Evolutionary conservation across 208 protist species (phyloP).

Genomic region (Acanthamoeba triangularis): DNA sequence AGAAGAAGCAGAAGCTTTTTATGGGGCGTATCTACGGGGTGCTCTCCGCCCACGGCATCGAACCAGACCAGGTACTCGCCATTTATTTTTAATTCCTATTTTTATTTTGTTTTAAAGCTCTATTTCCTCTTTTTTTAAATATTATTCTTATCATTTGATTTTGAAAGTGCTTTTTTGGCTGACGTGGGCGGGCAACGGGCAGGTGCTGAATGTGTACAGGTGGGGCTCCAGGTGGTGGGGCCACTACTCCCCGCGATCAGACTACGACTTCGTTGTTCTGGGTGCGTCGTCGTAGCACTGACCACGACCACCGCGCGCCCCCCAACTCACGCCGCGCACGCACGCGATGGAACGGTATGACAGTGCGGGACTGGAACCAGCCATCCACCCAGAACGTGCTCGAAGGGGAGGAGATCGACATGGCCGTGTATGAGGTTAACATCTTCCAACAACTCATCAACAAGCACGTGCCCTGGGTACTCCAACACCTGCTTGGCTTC

Average conservation of each 20-base stretch:
- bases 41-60: neutral
- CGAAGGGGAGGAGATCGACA: constrained; percentile 10
- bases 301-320: too few species aligned
- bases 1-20: neutral
- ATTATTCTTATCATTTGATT: neutral
- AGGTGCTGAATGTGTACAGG: constrained; percentile 66
- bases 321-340: neutral
- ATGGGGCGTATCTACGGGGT: constrained; percentile 17
- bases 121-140: neutral
- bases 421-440: constrained; percentile 66
- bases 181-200: neutral
- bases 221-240: constrained; percentile 73
- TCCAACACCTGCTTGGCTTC: neutral
- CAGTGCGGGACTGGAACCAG: constrained; percentile 66
- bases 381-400: constrained; percentile 54
- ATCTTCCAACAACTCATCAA: constrained; percentile 71
- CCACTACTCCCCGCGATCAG: neutral
- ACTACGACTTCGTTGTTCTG: constrained; percentile 61
- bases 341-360: neutral
- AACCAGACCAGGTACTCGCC: neutral
- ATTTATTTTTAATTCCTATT: neutral
- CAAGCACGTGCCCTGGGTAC: constrained; percentile 44
- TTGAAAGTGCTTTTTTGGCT: neutral
- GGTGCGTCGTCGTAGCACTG: neutral
- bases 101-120: neutral